Base-by-base conservation (phyloP, 2,329 filamentous ascomycete genomes). In the Microsporum ferrugineum region DNA sequence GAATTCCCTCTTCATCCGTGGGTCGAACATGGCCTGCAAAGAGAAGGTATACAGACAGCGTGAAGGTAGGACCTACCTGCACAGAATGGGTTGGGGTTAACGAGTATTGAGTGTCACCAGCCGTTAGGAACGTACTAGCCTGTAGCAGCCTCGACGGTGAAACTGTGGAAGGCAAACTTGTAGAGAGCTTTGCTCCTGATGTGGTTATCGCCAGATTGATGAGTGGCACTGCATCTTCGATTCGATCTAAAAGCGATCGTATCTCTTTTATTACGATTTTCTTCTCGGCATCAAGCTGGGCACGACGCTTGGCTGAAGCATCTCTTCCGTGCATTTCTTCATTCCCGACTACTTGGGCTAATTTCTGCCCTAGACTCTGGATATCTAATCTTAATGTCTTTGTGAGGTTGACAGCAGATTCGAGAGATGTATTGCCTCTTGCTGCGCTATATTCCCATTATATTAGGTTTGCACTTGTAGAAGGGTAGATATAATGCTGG, bases 201-300 rank as follows among this genome's bases (percentile, higher is more conserved):
- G 91, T 92, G 1, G 90, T 94, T 65, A 99, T 95, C 60, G 94
- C 94, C 33, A 99, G 80, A 68, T 94, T 96, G 71, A 99, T 87
- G 2, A 96, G 79, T 0, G 92, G 92, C 8, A 97, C 89, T 10
- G 92, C 88, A 72, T 94, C 87, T 71, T 97, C 92, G 64, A 99
- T 95, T 6, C 87, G 84, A 8, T 78, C 76, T 1, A 97, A 80
- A 2, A 99, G 76, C 10, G 77, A 79, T 69, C 86, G 88, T 69
- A 96, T 92, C 53, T 91, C 88, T 8, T 76, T 71, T 59, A 92
- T 84, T 65, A 97, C 88, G 43, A 77, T 75, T 59, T 82, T 80
- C 27, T 96, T 77, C 68, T 92, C 86, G 1, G 77, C 73, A 61
- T 86, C 81, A 63, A 82, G 85, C 62, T 82, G 76, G 12, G 80